Base-by-base conservation (phyloP, 305 asterid species). In the Fraxinus albicans region DNA sequence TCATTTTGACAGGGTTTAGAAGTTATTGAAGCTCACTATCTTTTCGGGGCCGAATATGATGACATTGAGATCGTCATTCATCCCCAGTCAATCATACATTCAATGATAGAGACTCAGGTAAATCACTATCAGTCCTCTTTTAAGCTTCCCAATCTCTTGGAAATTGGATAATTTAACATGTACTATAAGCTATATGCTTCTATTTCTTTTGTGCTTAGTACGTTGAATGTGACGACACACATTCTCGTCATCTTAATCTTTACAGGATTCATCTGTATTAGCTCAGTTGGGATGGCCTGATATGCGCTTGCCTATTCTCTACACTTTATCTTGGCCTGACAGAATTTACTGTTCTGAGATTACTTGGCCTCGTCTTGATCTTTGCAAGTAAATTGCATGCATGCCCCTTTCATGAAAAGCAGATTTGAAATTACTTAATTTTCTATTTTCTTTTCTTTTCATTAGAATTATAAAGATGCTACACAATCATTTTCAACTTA, bases 201-300 rank as follows among this genome's bases (percentile, higher is more conserved):
- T 13, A 3, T 34, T 17, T 33, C 42, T 65, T 27, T 15, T 42
- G 19, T 29, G 72, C 79, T 69, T 40, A 12, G 73, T 77, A 10
- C 74, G 63, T 77, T 6, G 55, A 31, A 7, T 58, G 8, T 8
- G 12, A 55, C 42, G 35, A n/a, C 69, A 12, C 19, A 58, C 55
- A n/a, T 55, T 55, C 31, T 60, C 73, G 55, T 79, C 44, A 7
- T 78, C 23, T 70, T 23, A 38, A 15, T 44, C 23, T 80, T 42
- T 85, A 73, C 84, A 95, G 97, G 99, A 96, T 89, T 94, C 99
- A 33, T 94, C 98, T 0, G 89, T 94, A 74, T 87, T 96, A 87
- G 99, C 99, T 15, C 99, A 96, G 65, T 78, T 96, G 82, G 98
- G 98, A 19, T 94, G 98, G 98, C 98, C 99, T 3, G 99, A 94